These are phyloP conservation scores for Ogataea pilisensis DNA, from an alignment of 805 yeast genomes.

Conservation along the genomic window DNA sequence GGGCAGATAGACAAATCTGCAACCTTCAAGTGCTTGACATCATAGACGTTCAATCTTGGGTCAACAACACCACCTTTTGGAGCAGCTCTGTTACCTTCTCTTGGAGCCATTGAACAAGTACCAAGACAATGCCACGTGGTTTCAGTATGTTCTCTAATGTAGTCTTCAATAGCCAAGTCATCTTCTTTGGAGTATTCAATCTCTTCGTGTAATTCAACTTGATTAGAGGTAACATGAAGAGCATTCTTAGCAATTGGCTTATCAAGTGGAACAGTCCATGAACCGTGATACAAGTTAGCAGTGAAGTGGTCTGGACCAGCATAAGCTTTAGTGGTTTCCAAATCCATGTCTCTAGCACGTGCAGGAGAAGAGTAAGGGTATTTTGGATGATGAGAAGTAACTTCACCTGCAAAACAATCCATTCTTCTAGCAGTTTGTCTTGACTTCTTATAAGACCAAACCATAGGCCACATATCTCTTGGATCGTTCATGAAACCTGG, in stretches of 20 bases:
- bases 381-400: conserved; percentile 26
- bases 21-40: conserved; percentile 27
- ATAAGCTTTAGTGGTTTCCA: conserved; percentile 22
- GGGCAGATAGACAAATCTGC: conserved; percentile 29
- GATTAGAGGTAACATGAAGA: conserved; percentile 23
- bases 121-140: conserved; percentile 31
- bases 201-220: conserved; percentile 20
- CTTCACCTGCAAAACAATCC: conserved; percentile 29
- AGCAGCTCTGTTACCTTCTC: conserved; percentile 26
- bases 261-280: conserved; percentile 27
- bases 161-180: conserved; percentile 26
- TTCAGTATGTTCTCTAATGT: conserved; percentile 28
- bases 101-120: conserved; percentile 28
- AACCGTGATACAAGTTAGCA: conserved; percentile 28
- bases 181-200: conserved; percentile 25
- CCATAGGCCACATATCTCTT: conserved; percentile 29
- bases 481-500: conserved; percentile 28
- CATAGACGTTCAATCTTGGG: conserved; percentile 26
- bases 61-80: conserved; percentile 29
- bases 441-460: conserved; percentile 29
- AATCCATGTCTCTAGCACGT: conserved; percentile 25
- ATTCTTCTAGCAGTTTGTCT: conserved; percentile 29
- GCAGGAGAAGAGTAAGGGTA: conserved; percentile 25
- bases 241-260: conserved; percentile 19
- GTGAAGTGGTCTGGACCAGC: conserved; percentile 26